These are phyloP conservation scores for Saccharomyces mikatae DNA, from an alignment of 805 yeast genomes.

Conservation along the genomic window DNA sequence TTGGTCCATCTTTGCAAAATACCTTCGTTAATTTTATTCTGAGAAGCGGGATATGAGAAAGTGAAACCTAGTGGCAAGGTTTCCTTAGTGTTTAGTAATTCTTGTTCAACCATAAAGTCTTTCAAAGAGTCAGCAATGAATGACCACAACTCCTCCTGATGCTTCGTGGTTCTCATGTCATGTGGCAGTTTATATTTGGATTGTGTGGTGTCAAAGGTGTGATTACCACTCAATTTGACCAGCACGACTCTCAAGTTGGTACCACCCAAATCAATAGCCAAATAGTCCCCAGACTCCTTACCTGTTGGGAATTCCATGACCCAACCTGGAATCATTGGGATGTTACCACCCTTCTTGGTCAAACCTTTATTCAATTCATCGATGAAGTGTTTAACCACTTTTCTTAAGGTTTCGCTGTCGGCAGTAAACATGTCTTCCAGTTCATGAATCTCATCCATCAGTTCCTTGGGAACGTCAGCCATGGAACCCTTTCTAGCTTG, in stretches of 20 bases:
- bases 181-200: conserved; percentile 77
- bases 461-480: conserved; percentile 58
- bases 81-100: conserved; percentile 57
- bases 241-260: conserved; percentile 90
- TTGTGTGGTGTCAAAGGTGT: conserved; percentile 79
- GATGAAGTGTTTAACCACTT: conserved; percentile 69
- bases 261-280: conserved; percentile 96
- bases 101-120: conserved; percentile 55
- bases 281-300: conserved; percentile 75
- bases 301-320: conserved; percentile 92
- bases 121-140: conserved; percentile 80
- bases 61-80: conserved; percentile 86
- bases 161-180: conserved; percentile 65
- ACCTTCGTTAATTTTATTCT: conserved; percentile 76
- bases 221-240: conserved; percentile 74
- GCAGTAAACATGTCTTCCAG: conserved; percentile 59
- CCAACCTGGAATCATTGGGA: conserved; percentile 98
- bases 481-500: conserved; percentile 66
- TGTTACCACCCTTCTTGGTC: conserved; percentile 66
- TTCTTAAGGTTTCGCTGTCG: conserved; percentile 48
- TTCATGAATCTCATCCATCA: conserved; percentile 49
- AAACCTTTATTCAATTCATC: conserved; percentile 76
- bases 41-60: conserved; percentile 85
- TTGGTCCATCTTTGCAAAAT: conserved; percentile 93
- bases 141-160: conserved; percentile 65